A percentile compares a stretch with the other conserved stretches of the same genome.
These are phyloP conservation scores for Termitomyces sp. DNA, from an alignment of 768 basidiomycete species.

Conservation along the genomic window DNA sequence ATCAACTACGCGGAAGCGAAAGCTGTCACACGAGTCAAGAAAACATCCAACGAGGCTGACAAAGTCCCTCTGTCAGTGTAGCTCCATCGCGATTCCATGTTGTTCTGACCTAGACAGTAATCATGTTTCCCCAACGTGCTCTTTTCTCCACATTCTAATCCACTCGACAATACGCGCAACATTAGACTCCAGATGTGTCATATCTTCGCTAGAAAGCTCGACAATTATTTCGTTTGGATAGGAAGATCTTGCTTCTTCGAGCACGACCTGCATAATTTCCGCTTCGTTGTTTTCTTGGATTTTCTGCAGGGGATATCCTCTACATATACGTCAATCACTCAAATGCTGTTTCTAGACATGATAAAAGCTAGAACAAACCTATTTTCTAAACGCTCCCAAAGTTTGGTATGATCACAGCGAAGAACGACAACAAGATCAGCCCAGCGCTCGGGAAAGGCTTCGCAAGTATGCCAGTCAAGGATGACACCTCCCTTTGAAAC, in stretches of 20 bases:
- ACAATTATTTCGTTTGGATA: conserved; percentile 87
- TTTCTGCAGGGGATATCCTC: conserved; percentile 86
- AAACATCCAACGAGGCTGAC: neutral
- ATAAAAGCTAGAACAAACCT: conserved; percentile 46
- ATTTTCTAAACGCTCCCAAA: conserved; percentile 91
- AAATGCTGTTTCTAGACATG: neutral
- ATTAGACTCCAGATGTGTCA: conserved; percentile 82
- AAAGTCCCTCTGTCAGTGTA: neutral
- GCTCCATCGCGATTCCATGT: neutral
- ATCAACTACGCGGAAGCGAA: too few species aligned
- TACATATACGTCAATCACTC: conserved; percentile 26
- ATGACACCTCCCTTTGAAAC: conserved; percentile 72
- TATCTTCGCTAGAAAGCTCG: conserved; percentile 72
- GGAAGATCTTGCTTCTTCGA: conserved; percentile 83
- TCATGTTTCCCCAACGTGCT: conserved; percentile 23
- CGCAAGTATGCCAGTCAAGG: conserved; percentile 95
- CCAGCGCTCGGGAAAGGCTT: conserved; percentile 95
- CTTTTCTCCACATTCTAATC: conserved; percentile 70
- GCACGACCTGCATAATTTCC: conserved; percentile 93
- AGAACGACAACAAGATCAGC: conserved; percentile 92
- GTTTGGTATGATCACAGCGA: conserved; percentile 77
- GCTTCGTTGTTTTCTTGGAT: conserved; percentile 98
- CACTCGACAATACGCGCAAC: conserved; percentile 85
- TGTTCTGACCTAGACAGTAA: neutral
- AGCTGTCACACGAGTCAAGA: neutral